Base-by-base conservation (phyloP, 2,329 filamentous ascomycete genomes). In the Penicillium sp. region DNA sequence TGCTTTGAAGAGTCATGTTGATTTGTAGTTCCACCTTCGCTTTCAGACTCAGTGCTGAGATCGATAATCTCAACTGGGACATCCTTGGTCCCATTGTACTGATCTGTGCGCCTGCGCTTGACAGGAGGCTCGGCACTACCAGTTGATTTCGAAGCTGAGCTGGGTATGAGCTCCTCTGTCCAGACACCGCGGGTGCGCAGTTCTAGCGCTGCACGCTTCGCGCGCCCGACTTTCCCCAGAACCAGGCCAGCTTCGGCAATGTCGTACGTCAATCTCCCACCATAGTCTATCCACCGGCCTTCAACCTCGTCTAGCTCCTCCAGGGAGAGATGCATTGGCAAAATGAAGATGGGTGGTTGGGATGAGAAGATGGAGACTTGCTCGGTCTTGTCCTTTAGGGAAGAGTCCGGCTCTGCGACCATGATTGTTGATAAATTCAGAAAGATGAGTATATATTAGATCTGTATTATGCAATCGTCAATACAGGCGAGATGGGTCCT, bases 201-300 rank as follows among this genome's bases (percentile, higher is more conserved):
- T 73, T 97, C 93, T 64, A 95, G 86, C 45, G 83, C 79, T 1
- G 90, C 90, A 18, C 93, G 82, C 65, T 85, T 82, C 61, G 84
- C 86, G 53, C 84, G 87, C 0, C 80, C 80, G 34, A 96, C 81
- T 62, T 86, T 90, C 2, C 89, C 91, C 31, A 97, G 71, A 2
- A 96, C 79, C 3, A 97, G 72, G 5, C 83, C 79, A 1, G 91
- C 91, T 71, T 93, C 88, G 14, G 79, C 78, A 50, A 88, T 78
- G 70, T 93, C 84, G 56, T 88, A 87, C 0, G 90, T 92, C 51
- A 94, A 70, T 0, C 80, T 81, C 6, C 82, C 85, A 50, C 76
- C 75, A 51, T 75, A 72, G 7, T 72, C 68, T 4, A 81, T 78
- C 10, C 95, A 82, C 22, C 80, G 80, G 26, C 85, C 82, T 69